Evolutionary conservation across 73 alveolate species (phyloP), one percentile per base, ranked within the genome.

Genomic region (Blepharisma japonicum): DNA sequence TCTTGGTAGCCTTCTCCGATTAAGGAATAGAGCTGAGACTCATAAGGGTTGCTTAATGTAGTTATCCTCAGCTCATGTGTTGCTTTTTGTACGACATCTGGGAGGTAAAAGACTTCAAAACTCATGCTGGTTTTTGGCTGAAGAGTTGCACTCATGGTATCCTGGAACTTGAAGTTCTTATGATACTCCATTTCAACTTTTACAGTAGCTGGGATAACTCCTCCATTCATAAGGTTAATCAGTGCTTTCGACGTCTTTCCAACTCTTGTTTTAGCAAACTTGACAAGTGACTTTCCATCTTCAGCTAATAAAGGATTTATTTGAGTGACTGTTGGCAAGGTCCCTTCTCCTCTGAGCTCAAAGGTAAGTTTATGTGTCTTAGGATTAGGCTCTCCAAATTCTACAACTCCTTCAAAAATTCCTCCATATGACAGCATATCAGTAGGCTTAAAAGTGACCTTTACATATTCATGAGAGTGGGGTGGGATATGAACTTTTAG

Each of bases 321-420:
- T 71, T 93, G 87, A 85, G 90, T 82, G 50, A 96, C 77, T 7
- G 99, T 96, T 18, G 99, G 99, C 46, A 96, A 91, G 9, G 99
- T 96, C 39, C 99, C 99, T 87, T 96, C 99, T 48, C 99, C 99
- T 91, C 98, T 93, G 68, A 96, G 83, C 81, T 96, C 99, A 77
- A 96, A 96, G 18, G 89, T 77, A 45, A 96, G 85, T 50, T 94
- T 92, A 6, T 97, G 97, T 18, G 97, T 92, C 81, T 95, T 96
- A 27, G 95, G 86, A 55, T 82, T 81, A 68, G 94, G 93, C 49
- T 96, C 98, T 70, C 98, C 98, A 42, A 90, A 93, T 53, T 96
- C 99, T 38, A 96, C 99, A 0, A 91, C 87, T 2, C 99, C 99
- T 78, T 96, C 99, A 80, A 96, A 96, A 55, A 96, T 85, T 11